Percentiles rank a stretch among this genome's conserved stretches.
Evolutionary conservation across 75 land plant genomes (phyloP).

Genomic region (Picea sitchensis): DNA sequence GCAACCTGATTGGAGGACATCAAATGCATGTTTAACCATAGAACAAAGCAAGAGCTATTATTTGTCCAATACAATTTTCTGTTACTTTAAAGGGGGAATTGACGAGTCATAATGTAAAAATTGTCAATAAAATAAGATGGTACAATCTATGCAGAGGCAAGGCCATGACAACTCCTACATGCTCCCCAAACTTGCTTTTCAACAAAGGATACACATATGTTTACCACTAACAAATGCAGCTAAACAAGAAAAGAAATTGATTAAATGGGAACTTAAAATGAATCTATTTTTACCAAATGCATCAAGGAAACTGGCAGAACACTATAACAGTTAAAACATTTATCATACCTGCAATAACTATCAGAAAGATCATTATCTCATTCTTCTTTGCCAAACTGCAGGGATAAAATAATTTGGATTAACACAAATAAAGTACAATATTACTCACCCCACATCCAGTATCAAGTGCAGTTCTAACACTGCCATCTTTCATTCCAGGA

Average conservation of each 20-base stretch:
- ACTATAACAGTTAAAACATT: background rate
- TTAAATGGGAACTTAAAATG: background rate
- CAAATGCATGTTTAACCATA: background rate
- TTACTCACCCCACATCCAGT: constrained; percentile 30
- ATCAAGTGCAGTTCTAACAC: constrained; percentile 26
- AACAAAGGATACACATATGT: background rate
- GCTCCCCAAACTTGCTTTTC: background rate
- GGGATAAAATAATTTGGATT: background rate
- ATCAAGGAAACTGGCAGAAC: no score
- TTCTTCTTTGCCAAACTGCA: background rate
- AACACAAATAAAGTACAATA: background rate
- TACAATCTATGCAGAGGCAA: background rate
- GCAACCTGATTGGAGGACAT: constrained; percentile 22
- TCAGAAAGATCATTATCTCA: background rate
- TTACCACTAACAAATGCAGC: background rate
- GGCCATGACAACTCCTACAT: background rate
- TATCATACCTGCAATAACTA: background rate
- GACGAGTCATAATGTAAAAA: background rate
- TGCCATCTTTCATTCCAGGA: constrained; percentile 34
- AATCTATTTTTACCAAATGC: background rate
- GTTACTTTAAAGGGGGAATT: background rate
- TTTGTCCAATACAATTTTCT: background rate
- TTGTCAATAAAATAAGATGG: background rate
- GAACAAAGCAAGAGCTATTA: background rate
- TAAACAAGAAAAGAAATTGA: background rate